Evolutionary conservation across 164 flowering plant genomes (phyloP), one percentile per base, ranked within the genome.

Genomic region (Stephania yunnanensis): DNA sequence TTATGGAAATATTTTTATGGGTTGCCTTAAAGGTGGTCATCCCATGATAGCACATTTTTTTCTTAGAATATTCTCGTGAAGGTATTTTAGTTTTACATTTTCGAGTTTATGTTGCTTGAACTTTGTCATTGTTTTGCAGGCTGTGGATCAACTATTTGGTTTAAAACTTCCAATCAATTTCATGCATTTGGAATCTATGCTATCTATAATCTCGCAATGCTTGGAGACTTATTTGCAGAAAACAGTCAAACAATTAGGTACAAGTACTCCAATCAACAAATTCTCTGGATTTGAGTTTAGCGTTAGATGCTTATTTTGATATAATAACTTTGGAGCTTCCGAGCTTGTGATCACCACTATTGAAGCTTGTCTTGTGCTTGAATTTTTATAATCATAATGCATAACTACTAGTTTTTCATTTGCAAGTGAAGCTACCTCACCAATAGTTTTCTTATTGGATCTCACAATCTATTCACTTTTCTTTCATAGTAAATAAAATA

Each of bases 141-240:
- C 95, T 20, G 87, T 90, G 80, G 92, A 87, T 83, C 98, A 92
- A 73, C 86, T 90, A 36, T 92, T 90, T 80, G 82, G 85, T 66
- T 74, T 91, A 82, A 87, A 87, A 58, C 90, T 93, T 46, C 92
- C 97, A 48, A 72, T 92, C 86, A 89, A 90, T 75, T 77, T 89
- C 42, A 81, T 87, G 42, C 98, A 92, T 82, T 75, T 92, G 69
- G 91, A 89, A 80, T 91, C 92, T 80, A 86, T 93, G n/a, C 83
- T 93, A 9, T 87, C 89, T 44, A 72, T 89, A 36, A 80, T 90
- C 75, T 86, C 80, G 75, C 94, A 87, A 77, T 85, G 93, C 82
- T 78, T 93, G 86, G 93, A 90, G 78, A 80, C 82, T 30, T 93
- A 92, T 83, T 74, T 93, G 82, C 76, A n/a, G 73, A 89, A 85